Percentiles rank a stretch among this genome's conserved stretches.
phyloP scores from a whole-genome alignment of 805 yeast genomes.

The Metschnikowia cerradonensis region DNA sequence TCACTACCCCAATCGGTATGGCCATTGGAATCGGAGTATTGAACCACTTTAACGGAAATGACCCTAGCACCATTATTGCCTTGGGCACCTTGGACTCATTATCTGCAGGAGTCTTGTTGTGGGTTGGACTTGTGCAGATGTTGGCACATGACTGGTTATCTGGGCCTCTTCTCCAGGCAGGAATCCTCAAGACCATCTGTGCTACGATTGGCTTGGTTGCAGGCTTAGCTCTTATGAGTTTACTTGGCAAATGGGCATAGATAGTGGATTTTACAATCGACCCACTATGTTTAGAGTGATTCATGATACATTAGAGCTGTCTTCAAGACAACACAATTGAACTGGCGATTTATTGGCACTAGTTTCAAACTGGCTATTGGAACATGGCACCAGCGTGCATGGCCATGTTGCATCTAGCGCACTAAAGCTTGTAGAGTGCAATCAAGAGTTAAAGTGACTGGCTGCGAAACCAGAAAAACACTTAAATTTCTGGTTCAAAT shows the following conservation, averaged over 20 bases:
- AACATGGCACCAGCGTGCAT: too few relatives aligned
- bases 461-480: not conserved
- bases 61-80: conserved; percentile 27
- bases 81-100: conserved; percentile 31
- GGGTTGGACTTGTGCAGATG: conserved; percentile 32
- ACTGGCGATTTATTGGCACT: not conserved
- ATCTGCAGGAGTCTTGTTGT: conserved; percentile 32
- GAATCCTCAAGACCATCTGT: conserved; percentile 11
- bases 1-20: conserved; percentile 70
- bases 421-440: too few relatives aligned
- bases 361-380: not conserved
- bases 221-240: conserved; percentile 28
- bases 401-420: too few relatives aligned
- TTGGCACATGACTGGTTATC: conserved; percentile 28
- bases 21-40: conserved; percentile 71
- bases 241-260: conserved; percentile 33
- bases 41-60: conserved; percentile 24
- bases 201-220: conserved; percentile 18
- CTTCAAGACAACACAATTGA: too few relatives aligned
- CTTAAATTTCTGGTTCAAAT: too few relatives aligned
- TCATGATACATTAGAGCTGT: too few relatives aligned
- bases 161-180: conserved; percentile 20
- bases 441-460: too few relatives aligned
- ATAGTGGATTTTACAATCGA: not conserved
- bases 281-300: too few relatives aligned